Evolutionary conservation across 345 rosid species (phyloP).

Genomic region (Populus euphratica): DNA sequence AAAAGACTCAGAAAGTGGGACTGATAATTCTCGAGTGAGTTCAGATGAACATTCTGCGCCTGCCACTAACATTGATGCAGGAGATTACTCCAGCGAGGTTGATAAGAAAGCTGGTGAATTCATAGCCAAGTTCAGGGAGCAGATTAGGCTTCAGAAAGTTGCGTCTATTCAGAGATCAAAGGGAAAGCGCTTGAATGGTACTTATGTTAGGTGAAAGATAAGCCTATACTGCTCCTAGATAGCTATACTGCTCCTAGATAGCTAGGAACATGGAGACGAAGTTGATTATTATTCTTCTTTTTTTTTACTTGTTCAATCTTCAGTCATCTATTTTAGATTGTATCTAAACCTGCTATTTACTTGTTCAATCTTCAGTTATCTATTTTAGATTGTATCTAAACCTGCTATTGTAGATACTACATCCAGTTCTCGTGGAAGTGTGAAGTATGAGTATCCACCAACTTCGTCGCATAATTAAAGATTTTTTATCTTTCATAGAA

Average conservation of each 20-base stretch:
- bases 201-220: slow-evolving; percentile 21
- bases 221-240: background rate
- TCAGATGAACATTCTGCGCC: slow-evolving; percentile 26
- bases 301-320: background rate
- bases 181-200: slow-evolving; percentile 30
- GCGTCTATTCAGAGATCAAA: slow-evolving; percentile 50
- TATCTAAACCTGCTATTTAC: background rate
- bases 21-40: slow-evolving; percentile 21
- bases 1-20: slow-evolving; percentile 27
- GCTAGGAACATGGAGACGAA: background rate
- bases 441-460: background rate
- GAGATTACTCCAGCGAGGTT: slow-evolving; percentile 52
- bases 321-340: background rate
- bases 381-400: background rate
- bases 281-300: background rate
- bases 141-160: slow-evolving; percentile 75
- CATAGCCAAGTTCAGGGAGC: slow-evolving; percentile 86
- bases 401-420: slow-evolving; percentile 1
- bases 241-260: background rate
- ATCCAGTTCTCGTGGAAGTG: background rate
- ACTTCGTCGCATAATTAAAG: background rate
- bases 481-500: background rate
- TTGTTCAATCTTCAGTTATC: background rate
- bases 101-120: slow-evolving; percentile 92
- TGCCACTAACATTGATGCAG: slow-evolving; percentile 25